These are phyloP conservation scores for Knufia fluminis DNA, from an alignment of 2,329 filamentous ascomycete species.

Conservation along the genomic window DNA sequence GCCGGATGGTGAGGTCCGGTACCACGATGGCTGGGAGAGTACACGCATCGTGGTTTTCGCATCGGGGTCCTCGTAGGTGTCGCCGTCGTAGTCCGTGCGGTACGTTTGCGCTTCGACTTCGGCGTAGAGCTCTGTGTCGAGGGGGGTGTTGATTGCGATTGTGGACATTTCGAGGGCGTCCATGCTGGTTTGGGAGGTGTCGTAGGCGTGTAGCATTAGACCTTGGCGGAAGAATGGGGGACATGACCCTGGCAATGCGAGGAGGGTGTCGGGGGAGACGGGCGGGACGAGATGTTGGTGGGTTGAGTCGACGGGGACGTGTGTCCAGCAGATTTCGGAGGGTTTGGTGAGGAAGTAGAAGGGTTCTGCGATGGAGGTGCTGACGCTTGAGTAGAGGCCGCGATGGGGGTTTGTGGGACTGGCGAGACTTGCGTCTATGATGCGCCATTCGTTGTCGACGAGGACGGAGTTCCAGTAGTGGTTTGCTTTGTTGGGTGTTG, in stretches of 20 bases:
- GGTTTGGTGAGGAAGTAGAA: constrained; percentile 95
- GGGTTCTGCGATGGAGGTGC: constrained; percentile 61
- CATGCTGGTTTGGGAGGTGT: constrained; percentile 74
- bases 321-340: constrained; percentile 86
- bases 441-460: constrained; percentile 89
- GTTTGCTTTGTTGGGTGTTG: constrained; percentile 65
- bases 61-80: constrained; percentile 88
- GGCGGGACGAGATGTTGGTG: constrained; percentile 92
- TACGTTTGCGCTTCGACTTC: constrained; percentile 82
- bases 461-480: constrained; percentile 97
- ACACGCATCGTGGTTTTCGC: constrained; percentile 68
- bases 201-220: constrained; percentile 76
- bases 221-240: constrained; percentile 79
- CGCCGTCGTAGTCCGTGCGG: constrained; percentile 74
- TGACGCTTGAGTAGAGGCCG: constrained; percentile 63
- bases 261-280: constrained; percentile 72
- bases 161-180: constrained; percentile 93
- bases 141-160: constrained; percentile 74
- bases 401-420: constrained; percentile 82
- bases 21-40: constrained; percentile 86
- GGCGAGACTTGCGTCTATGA: constrained; percentile 88
- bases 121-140: constrained; percentile 83
- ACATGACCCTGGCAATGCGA: constrained; percentile 77
- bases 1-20: constrained; percentile 44
- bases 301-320: constrained; percentile 75